Percentiles rank a stretch among this genome's conserved stretches.
Evolutionary conservation across 495 filamentous ascomycete genomes (phyloP).

Genomic region (Podospora pseudopauciseta): DNA sequence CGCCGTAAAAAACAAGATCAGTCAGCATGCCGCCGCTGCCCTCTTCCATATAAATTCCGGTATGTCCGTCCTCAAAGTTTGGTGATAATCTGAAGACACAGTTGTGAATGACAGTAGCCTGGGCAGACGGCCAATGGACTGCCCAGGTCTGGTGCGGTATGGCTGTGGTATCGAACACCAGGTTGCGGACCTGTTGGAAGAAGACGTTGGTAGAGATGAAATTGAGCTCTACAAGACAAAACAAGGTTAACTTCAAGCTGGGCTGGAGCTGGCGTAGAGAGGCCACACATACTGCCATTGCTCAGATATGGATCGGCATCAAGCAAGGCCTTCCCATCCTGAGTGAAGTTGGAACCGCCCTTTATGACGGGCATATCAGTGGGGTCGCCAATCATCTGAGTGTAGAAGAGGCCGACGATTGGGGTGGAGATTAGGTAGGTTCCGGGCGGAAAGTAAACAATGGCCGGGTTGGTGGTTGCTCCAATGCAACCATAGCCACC

Average conservation of each 20-base stretch:
- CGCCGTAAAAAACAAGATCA: conserved; percentile 70
- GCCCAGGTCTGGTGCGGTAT: conserved; percentile 61
- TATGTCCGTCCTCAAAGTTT: conserved; percentile 58
- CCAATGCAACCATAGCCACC: conserved; percentile 78
- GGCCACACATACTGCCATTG: conserved; percentile 20
- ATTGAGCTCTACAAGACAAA: conserved; percentile 17
- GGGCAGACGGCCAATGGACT: conserved; percentile 94
- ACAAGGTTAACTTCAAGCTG: not conserved
- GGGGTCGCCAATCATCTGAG: conserved; percentile 59
- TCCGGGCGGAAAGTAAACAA: conserved; percentile 68
- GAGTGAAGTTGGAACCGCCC: conserved; percentile 55
- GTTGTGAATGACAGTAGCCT: conserved; percentile 86
- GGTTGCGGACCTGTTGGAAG: conserved; percentile 87
- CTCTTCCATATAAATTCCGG: conserved; percentile 71
- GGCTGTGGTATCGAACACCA: conserved; percentile 76
- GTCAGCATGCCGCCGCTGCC: conserved; percentile 69
- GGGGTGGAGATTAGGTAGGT: conserved; percentile 58
- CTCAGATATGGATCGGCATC: conserved; percentile 26
- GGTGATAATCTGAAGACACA: conserved; percentile 70
- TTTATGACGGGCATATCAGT: conserved; percentile 65
- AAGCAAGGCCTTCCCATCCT: conserved; percentile 25
- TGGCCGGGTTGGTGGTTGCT: conserved; percentile 64
- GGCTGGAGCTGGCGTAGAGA: not conserved
- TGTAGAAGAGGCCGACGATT: conserved; percentile 63
- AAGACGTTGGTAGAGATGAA: conserved; percentile 77